A percentile compares a stretch with the other conserved stretches of the same genome.
phyloP scores from a whole-genome alignment of 352 stramenopile species.

The Pythium periplocum region DNA sequence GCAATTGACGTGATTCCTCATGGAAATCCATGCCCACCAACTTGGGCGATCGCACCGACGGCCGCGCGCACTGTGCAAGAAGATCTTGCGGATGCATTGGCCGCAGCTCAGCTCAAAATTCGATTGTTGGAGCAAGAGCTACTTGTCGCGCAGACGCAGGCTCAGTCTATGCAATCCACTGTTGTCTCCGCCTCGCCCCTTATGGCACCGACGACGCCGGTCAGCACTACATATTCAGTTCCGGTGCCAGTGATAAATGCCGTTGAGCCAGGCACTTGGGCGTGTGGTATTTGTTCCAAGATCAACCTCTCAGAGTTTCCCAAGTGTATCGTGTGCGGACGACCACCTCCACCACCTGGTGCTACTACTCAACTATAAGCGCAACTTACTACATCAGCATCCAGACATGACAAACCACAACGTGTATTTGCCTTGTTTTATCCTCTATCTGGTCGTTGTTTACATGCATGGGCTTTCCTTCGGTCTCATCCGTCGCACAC shows the following conservation, averaged over 20 bases:
- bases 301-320: slow-evolving; percentile 33
- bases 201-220: neutral
- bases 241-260: neutral
- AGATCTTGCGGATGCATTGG: slow-evolving; percentile 58
- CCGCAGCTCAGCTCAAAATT: slow-evolving; percentile 41
- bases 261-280: slow-evolving; percentile 29
- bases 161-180: neutral
- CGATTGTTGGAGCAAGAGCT: slow-evolving; percentile 52
- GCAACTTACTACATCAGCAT: neutral
- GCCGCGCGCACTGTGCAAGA: slow-evolving; percentile 25
- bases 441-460: no score
- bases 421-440: no score
- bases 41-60: slow-evolving; percentile 22
- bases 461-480: slow-evolving; percentile 39
- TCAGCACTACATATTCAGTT: neutral
- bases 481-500: slow-evolving; percentile 25
- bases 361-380: slow-evolving; percentile 17
- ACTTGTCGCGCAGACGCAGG: neutral
- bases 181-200: neutral
- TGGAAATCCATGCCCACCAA: slow-evolving; percentile 41
- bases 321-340: slow-evolving; percentile 73
- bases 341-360: slow-evolving; percentile 28
- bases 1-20: slow-evolving; percentile 32
- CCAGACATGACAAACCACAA: no score
- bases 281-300: slow-evolving; percentile 73